These are phyloP conservation scores for Penicillium steckii DNA, from an alignment of 495 filamentous ascomycete species.

Conservation along the genomic window DNA sequence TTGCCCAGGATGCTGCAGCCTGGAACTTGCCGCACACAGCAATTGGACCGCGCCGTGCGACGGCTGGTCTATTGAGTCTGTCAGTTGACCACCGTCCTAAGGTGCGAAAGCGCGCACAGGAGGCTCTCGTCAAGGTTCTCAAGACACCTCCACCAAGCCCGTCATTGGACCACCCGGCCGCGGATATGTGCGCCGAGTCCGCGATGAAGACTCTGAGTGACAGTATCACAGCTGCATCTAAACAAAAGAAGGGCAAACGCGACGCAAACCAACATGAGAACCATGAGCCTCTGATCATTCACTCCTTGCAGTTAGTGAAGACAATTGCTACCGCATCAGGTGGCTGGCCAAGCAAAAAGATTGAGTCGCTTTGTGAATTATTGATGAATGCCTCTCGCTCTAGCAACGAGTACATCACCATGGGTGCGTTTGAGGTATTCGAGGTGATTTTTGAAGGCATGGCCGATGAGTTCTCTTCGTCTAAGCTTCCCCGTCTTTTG, in stretches of 20 bases:
- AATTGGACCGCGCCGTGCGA: constrained; percentile 83
- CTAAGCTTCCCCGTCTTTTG: constrained; percentile 84
- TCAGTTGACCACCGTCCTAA: constrained; percentile 89
- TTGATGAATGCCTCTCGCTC: constrained; percentile 83
- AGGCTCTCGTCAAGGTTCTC: constrained; percentile 80
- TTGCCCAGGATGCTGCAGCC: constrained; percentile 81
- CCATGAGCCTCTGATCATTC: constrained; percentile 81
- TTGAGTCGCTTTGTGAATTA: constrained; percentile 85
- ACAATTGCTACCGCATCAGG: constrained; percentile 79
- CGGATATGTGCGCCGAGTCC: constrained; percentile 92
- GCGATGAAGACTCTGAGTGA: constrained; percentile 74
- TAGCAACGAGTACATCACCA: constrained; percentile 90
- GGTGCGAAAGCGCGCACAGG: constrained; percentile 91
- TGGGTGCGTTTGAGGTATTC: constrained; percentile 94
- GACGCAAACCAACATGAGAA: constrained; percentile 46
- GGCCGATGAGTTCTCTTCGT: constrained; percentile 78
- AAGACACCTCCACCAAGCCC: constrained; percentile 83
- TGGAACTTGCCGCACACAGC: constrained; percentile 84
- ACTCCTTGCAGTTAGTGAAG: constrained; percentile 87
- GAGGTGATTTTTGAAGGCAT: constrained; percentile 92
- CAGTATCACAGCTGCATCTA: constrained; percentile 59
- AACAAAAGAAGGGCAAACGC: constrained; percentile 64
- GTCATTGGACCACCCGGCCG: constrained; percentile 85
- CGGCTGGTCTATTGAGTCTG: constrained; percentile 80
- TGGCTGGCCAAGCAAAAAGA: constrained; percentile 96